Conservation (phyloP, 345 rosid genomes). For the Gossypium bickii region DNA sequence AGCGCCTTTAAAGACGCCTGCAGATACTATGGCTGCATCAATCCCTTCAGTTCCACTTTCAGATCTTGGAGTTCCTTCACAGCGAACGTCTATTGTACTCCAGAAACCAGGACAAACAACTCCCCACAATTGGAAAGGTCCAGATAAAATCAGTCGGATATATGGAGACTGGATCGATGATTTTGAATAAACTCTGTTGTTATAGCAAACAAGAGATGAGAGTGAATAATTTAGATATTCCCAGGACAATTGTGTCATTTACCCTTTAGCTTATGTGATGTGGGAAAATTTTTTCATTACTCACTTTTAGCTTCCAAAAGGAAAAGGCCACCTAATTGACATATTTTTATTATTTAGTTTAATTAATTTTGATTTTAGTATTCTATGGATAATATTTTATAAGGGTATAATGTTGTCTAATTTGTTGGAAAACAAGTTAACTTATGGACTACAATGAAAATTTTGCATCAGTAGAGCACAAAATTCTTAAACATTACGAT, state of each 20-base stretch:
- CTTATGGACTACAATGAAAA: no score
- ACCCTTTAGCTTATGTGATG: constrained; percentile 16
- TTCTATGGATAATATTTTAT: no score
- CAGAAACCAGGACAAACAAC: constrained; percentile 84
- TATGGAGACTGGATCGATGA: constrained; percentile 99
- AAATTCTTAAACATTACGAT: no score
- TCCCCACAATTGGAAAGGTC: constrained; percentile 96
- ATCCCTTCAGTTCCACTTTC: constrained; percentile 50
- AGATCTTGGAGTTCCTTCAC: constrained; percentile 70
- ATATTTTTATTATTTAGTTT: no score
- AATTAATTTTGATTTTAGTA: no score
- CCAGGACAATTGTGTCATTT: neutral
- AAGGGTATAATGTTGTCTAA: no score
- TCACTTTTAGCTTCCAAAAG: constrained; percentile 9
- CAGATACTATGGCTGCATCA: constrained; percentile 43
- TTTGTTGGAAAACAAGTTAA: no score
- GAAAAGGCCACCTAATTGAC: no score
- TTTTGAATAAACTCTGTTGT: constrained; percentile 40
- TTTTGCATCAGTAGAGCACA: no score
- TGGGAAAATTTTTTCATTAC: constrained; percentile 2
- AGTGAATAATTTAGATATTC: constrained; percentile 8
- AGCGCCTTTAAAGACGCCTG: constrained; percentile 44
- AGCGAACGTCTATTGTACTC: constrained; percentile 53
- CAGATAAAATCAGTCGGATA: constrained; percentile 90
- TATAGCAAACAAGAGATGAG: constrained; percentile 1